phyloP scores from a whole-genome alignment of 768 basidiomycete genomes.

The Dictyophora rubrovolvata region DNA sequence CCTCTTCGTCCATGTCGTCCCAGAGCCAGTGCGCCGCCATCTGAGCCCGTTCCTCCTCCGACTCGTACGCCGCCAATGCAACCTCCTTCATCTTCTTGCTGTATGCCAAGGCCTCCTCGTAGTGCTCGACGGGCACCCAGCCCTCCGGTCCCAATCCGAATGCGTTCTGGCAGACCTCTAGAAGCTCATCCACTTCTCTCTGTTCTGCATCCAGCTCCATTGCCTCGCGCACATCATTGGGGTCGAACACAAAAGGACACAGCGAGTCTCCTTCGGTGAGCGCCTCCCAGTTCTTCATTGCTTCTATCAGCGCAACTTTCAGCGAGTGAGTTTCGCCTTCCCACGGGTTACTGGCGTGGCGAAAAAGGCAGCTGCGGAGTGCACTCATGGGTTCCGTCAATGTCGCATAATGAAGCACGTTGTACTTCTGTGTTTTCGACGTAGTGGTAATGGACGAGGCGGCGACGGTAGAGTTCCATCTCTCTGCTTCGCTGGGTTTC shows the following conservation, averaged over 20 bases:
- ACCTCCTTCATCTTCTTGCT: conserved; percentile 26
- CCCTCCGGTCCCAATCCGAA: conserved; percentile 29
- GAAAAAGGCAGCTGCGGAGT: conserved; percentile 34
- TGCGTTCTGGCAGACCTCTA: conserved; percentile 19
- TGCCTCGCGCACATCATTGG: conserved; percentile 34
- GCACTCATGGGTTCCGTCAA: conserved; percentile 27
- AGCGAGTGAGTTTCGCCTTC: conserved; percentile 40
- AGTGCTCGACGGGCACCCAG: conserved; percentile 35
- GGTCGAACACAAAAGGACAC: conserved; percentile 38
- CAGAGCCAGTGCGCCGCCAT: conserved; percentile 33
- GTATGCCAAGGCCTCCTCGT: conserved; percentile 28
- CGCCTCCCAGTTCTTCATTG: conserved; percentile 31
- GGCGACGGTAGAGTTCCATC: conserved; percentile 30
- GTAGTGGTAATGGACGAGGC: conserved; percentile 44
- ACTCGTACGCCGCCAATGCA: conserved; percentile 19
- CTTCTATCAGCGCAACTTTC: conserved; percentile 36
- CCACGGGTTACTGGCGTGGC: conserved; percentile 35
- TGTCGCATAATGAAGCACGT: conserved; percentile 31
- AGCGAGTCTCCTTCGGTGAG: conserved; percentile 27
- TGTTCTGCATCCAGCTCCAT: conserved; percentile 25
- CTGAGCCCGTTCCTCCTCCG: conserved; percentile 30
- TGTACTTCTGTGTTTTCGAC: conserved; percentile 34
- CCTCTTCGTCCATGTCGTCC: conserved; percentile 40
- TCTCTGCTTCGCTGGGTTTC: conserved; percentile 24
- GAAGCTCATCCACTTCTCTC: conserved; percentile 22